Evolutionary conservation across 805 yeast genomes (phyloP).

Genomic region (Suhomyces vadensis): DNA sequence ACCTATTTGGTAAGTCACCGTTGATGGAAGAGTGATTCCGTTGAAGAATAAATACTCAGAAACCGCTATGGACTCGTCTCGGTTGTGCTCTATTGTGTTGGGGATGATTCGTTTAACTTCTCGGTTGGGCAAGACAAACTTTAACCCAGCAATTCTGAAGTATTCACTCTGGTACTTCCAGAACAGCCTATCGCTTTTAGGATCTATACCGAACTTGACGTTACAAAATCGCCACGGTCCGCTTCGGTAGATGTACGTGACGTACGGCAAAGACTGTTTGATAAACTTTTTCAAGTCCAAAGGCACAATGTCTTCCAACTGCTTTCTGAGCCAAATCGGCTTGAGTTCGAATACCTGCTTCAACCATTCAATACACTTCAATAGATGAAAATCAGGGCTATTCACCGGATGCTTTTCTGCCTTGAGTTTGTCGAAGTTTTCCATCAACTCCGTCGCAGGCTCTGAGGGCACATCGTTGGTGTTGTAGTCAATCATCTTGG

Average conservation of each 20-base stretch:
- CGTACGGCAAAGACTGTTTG: conserved; percentile 80
- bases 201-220: conserved; percentile 77
- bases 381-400: conserved; percentile 31
- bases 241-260: conserved; percentile 75
- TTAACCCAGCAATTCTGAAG: conserved; percentile 54
- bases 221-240: conserved; percentile 96
- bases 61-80: conserved; percentile 18
- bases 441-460: conserved; percentile 50
- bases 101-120: conserved; percentile 24
- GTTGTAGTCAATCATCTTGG: conserved; percentile 53
- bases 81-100: conserved; percentile 19
- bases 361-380: conserved; percentile 47
- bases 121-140: conserved; percentile 13
- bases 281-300: conserved; percentile 45
- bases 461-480: conserved; percentile 45
- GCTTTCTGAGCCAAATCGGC: conserved; percentile 86
- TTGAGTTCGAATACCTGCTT: conserved; percentile 58
- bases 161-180: conserved; percentile 82
- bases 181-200: conserved; percentile 52
- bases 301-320: conserved; percentile 59
- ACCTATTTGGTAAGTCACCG: conserved; percentile 76
- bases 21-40: conserved; percentile 67
- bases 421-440: conserved; percentile 32
- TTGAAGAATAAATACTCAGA: conserved; percentile 57
- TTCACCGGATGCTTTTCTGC: conserved; percentile 35